A percentile compares a stretch with the other conserved stretches of the same genome.
These are phyloP conservation scores for Leccinum subtestaceum DNA, from an alignment of 768 basidiomycete genomes.

Conservation along the genomic window DNA sequence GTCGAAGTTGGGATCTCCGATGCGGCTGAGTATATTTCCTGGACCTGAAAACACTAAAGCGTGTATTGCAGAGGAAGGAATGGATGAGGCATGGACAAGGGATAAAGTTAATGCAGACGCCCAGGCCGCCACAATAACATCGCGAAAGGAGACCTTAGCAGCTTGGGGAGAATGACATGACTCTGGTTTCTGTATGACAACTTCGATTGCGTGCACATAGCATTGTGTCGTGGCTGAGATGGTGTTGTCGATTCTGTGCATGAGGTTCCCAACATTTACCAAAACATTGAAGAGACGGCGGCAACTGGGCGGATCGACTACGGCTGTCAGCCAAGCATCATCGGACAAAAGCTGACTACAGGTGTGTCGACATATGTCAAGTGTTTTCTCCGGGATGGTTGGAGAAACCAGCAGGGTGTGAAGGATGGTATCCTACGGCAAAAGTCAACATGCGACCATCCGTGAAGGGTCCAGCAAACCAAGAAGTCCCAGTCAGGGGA, in stretches of 20 bases:
- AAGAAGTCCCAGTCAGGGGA: constrained; percentile 33
- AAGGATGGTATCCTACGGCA: constrained; percentile 25
- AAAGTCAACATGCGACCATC: constrained; percentile 10
- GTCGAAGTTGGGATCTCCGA: constrained; percentile 36
- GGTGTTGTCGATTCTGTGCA: constrained; percentile 28
- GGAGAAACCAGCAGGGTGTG: constrained; percentile 26
- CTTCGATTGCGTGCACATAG: constrained; percentile 43
- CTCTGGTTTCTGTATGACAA: constrained; percentile 35
- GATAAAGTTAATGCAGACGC: constrained; percentile 34
- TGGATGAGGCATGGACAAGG: constrained; percentile 20
- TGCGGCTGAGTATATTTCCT: constrained; percentile 20
- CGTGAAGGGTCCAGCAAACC: constrained; percentile 20
- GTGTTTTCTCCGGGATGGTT: constrained; percentile 29
- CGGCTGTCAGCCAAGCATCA: constrained; percentile 22
- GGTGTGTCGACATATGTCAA: constrained; percentile 32
- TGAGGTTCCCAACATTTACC: constrained; percentile 39
- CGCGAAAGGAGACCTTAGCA: constrained; percentile 33
- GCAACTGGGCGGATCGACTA: constrained; percentile 30
- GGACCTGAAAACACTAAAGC: constrained; percentile 20
- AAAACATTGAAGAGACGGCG: constrained; percentile 47
- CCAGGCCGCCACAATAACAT: constrained; percentile 40
- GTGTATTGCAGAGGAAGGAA: constrained; percentile 21
- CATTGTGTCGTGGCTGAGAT: constrained; percentile 33
- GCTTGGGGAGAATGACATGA: constrained; percentile 12
- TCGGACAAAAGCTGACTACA: constrained; percentile 32